Evolutionary conservation across 805 yeast genomes (phyloP).

Genomic region (Tetrapisispora arboricola): DNA sequence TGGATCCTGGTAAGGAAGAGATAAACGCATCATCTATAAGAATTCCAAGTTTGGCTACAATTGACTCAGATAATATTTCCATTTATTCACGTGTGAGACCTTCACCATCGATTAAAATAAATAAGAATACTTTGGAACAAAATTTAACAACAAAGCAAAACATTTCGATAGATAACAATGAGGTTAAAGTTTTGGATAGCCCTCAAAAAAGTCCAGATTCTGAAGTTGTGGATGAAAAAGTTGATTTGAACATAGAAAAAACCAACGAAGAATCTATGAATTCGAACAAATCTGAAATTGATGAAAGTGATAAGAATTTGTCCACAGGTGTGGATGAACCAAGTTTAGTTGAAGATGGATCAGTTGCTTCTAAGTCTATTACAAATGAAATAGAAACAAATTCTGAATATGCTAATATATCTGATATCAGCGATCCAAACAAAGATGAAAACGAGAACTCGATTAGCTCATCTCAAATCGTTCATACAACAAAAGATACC

Average conservation of each 20-base stretch:
- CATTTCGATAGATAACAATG: not conserved
- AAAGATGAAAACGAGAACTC: no score
- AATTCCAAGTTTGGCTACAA: not conserved
- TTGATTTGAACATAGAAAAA: not conserved
- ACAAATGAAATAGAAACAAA: no score
- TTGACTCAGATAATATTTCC: not conserved
- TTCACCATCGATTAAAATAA: not conserved
- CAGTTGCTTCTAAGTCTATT: no score
- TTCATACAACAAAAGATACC: no score
- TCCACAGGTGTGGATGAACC: no score
- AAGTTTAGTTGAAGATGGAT: slow-evolving; percentile 22
- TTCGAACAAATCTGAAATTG: not conserved
- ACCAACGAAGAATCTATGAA: not conserved
- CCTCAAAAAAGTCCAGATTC: not conserved
- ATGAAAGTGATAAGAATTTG: not conserved
- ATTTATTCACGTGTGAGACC: slow-evolving; percentile 3
- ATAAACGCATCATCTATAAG: not conserved
- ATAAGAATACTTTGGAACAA: not conserved
- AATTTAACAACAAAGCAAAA: no score
- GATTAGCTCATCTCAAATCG: no score
- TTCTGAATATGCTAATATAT: no score
- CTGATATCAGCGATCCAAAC: no score
- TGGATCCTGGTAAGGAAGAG: slow-evolving; percentile 1
- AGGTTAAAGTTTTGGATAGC: not conserved
- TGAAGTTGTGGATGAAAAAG: not conserved